phyloP scores from a whole-genome alignment of 495 filamentous ascomycete species.

The Aspergillus panamensis region DNA sequence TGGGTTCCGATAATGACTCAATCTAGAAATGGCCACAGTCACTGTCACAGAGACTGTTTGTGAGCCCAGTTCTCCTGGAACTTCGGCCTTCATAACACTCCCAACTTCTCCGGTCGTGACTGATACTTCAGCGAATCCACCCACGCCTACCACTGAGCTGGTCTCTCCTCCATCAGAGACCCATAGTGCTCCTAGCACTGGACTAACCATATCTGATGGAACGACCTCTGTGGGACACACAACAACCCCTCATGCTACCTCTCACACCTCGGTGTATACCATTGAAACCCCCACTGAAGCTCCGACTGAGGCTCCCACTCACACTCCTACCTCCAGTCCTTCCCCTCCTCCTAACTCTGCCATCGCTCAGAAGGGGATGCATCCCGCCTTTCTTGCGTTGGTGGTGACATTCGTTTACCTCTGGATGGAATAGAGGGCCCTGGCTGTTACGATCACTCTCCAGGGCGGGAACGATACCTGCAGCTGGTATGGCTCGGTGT shows the following conservation, averaged over 20 bases:
- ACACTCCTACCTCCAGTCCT: slow-evolving; percentile 9
- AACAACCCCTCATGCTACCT: background rate
- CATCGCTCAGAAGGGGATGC: background rate
- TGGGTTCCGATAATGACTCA: background rate
- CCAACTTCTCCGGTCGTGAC: slow-evolving; percentile 11
- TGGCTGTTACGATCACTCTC: background rate
- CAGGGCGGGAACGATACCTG: background rate
- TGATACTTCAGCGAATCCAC: slow-evolving; percentile 6
- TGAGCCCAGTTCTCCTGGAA: slow-evolving; percentile 5
- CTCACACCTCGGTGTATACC: slow-evolving; percentile 7
- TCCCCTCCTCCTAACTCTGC: slow-evolving; percentile 11
- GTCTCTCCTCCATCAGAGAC: slow-evolving; percentile 7
- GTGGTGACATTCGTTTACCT: slow-evolving; percentile 11
- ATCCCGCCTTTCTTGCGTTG: slow-evolving; percentile 8
- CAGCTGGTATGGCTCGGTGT: background rate
- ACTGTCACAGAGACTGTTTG: slow-evolving; percentile 26
- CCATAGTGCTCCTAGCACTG: background rate
- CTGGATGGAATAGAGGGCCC: background rate
- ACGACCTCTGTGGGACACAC: slow-evolving; percentile 7
- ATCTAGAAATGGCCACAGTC: slow-evolving; percentile 17
- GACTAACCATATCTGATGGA: background rate
- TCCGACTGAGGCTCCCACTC: background rate
- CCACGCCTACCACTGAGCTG: slow-evolving; percentile 3
- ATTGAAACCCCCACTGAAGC: slow-evolving; percentile 9
- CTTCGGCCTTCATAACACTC: slow-evolving; percentile 6